Base-by-base conservation (phyloP, 169 alveolate species). In the Plasmodium falciparum region DNA sequence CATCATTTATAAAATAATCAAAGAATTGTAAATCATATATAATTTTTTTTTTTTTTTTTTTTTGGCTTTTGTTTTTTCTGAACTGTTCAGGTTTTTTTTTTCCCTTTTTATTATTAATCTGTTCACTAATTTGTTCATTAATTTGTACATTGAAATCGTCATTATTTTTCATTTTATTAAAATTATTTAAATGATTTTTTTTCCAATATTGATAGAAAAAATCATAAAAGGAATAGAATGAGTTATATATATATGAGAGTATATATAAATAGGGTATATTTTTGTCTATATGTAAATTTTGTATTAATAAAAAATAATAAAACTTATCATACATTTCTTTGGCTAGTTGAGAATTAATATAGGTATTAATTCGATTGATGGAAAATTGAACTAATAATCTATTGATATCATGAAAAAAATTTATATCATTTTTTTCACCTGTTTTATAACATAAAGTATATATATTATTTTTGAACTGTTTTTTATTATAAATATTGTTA, bases 181-280 rank as follows among this genome's bases (percentile, higher is more conserved):
- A 22, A 20, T 33, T 11, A 9, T 33, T 73, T 50, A 49, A 78
- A 58, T 78, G 67, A 71, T 47, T 43, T n/a, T 71, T 47, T 59
- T 86, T 52, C 88, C 88, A 72, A 56, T 86, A 86, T 39, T 86
- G 58, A 43, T 29, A 86, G 73, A 86, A 86, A 39, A 86, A 86
- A 12, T 71, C 71, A 72, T 86, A 86, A 62, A 86, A 86, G 26
- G 26, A 74, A 33, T 71, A 72, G 26, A 70, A 86, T 17, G 88
- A 72, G 39, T 86, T 47, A 86, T 86, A 86, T 29, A 86, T 39
- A 15, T 86, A 73, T 45, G 92, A 70, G 11, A 86, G 69, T 13
- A 61, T 9, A 71, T 61, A 26, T 70, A 86, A 61, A 86, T 71
- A 86, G 52, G 59, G 62, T 45, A 86, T 58, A 13, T 75, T 24